Evolutionary conservation across 345 rosid genomes (phyloP).

Genomic region (Euphorbia pulcherrima): DNA sequence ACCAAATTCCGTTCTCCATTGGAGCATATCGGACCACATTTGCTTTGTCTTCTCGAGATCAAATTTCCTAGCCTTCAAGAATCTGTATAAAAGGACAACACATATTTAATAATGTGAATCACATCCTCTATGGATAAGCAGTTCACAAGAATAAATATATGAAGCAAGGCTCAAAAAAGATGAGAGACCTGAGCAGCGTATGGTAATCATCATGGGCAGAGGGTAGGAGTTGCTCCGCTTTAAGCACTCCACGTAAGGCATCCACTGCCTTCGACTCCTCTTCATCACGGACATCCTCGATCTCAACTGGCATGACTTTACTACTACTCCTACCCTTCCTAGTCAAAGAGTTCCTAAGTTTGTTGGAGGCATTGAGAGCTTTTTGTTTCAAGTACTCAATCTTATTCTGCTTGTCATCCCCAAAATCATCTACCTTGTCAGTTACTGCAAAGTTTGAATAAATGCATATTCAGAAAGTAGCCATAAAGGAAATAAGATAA

Average conservation of each 20-base stretch:
- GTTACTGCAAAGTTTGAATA: conserved; percentile 7
- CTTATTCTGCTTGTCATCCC: conserved; percentile 50
- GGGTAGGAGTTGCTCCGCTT: conserved; percentile 73
- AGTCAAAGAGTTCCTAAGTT: conserved; percentile 63
- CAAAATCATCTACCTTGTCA: conserved; percentile 37
- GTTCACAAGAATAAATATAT: background rate
- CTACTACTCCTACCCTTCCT: conserved; percentile 69
- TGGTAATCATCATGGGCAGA: conserved; percentile 84
- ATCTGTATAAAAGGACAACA: conserved; percentile 36
- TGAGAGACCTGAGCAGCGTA: conserved; percentile 67
- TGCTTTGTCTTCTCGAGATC: conserved; percentile 83
- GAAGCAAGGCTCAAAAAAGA: background rate
- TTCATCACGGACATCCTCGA: conserved; percentile 67
- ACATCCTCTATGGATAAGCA: background rate
- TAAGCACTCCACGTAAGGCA: conserved; percentile 71
- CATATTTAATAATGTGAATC: too few relatives aligned
- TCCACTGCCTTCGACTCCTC: conserved; percentile 77
- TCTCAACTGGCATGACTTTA: conserved; percentile 57
- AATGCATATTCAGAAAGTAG: too few relatives aligned
- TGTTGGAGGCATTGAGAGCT: conserved; percentile 62
- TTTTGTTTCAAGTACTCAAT: conserved; percentile 67
- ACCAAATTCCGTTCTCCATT: conserved; percentile 86
- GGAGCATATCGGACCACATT: conserved; percentile 92
- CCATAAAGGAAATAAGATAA: background rate
- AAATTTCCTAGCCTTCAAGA: conserved; percentile 89